These are phyloP conservation scores for Fusarium lyarnte DNA, from an alignment of 2,329 filamentous ascomycete species.

Conservation along the genomic window DNA sequence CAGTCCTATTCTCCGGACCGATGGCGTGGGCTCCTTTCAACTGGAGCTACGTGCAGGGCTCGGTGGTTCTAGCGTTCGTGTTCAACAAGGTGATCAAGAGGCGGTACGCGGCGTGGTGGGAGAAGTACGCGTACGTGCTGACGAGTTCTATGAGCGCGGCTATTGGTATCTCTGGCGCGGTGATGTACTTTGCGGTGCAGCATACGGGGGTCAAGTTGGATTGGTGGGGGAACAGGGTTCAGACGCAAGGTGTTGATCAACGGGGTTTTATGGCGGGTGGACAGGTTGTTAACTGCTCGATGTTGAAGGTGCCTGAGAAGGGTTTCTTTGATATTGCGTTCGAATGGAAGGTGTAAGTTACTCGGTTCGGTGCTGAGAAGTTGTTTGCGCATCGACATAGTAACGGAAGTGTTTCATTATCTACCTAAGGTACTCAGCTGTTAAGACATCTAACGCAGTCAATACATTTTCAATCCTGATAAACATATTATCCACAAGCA, in stretches of 20 bases:
- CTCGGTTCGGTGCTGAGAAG: background rate
- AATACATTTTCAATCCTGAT: background rate
- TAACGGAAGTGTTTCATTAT: background rate
- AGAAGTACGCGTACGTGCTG: conserved; percentile 44
- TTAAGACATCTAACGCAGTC: background rate
- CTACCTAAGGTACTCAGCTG: background rate
- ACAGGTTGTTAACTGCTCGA: conserved; percentile 26
- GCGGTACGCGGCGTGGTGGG: conserved; percentile 41
- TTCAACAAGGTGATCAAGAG: conserved; percentile 43
- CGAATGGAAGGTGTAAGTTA: conserved; percentile 23
- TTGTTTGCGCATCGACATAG: background rate
- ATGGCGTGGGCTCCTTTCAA: conserved; percentile 42
- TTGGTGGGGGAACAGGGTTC: conserved; percentile 40
- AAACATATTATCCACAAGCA: background rate
- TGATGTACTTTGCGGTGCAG: conserved; percentile 44
- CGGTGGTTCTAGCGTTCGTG: conserved; percentile 33
- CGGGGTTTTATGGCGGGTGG: conserved; percentile 25
- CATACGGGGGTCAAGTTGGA: conserved; percentile 24
- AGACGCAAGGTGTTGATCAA: conserved; percentile 36
- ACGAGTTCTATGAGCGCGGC: conserved; percentile 41
- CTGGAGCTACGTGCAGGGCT: conserved; percentile 42
- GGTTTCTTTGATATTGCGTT: conserved; percentile 33
- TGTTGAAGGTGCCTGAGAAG: conserved; percentile 30
- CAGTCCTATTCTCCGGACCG: conserved; percentile 38
- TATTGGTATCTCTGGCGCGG: conserved; percentile 40